Evolutionary conservation across 768 basidiomycete species (phyloP).

Genomic region (Mycena olivaceomarginata): DNA sequence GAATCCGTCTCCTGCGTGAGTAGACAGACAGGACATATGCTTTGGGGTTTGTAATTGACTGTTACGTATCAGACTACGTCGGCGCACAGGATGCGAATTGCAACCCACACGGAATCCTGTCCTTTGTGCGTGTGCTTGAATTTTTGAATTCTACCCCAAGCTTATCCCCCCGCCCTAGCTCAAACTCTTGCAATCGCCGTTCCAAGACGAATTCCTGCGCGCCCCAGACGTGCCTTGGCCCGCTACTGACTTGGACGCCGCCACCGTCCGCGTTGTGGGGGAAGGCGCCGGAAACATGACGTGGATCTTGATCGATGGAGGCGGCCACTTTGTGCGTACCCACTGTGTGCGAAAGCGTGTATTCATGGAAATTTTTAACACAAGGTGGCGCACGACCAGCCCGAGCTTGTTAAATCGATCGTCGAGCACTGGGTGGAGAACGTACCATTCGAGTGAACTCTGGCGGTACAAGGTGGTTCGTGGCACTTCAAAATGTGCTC

Average conservation of each 20-base stretch:
- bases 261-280: slow-evolving; percentile 50
- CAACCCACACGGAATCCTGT: slow-evolving; percentile 52
- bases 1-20: slow-evolving; percentile 55
- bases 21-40: background rate
- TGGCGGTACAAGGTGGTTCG: no score
- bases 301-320: slow-evolving; percentile 52
- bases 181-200: background rate
- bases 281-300: slow-evolving; percentile 58
- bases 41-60: background rate
- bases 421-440: background rate
- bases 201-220: background rate
- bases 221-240: background rate
- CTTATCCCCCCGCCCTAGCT: background rate
- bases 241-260: background rate
- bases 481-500: no score
- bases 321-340: slow-evolving; percentile 55
- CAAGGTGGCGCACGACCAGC: background rate
- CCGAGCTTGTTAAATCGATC: background rate
- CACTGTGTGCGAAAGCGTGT: background rate
- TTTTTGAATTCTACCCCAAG: background rate
- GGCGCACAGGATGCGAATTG: slow-evolving; percentile 50
- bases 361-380: background rate
- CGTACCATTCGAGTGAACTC: background rate
- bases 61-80: slow-evolving; percentile 50
- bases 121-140: slow-evolving; percentile 40